These are phyloP conservation scores for Debaryomyces udenii DNA, from an alignment of 1,139 yeast species.

Conservation along the genomic window DNA sequence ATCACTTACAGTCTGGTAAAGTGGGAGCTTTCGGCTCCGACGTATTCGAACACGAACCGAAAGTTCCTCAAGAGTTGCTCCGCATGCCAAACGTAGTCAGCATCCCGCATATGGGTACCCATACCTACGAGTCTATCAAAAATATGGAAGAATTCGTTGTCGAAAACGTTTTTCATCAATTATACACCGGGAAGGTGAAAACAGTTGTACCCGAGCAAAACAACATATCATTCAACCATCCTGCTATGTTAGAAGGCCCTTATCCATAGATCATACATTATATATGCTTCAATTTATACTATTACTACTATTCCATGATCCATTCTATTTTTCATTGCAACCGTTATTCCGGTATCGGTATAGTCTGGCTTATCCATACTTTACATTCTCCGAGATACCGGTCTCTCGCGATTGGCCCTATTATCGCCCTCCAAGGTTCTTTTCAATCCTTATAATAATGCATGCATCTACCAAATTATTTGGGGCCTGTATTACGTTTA, in stretches of 20 bases:
- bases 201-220: constrained; percentile 70
- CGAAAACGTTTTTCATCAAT: constrained; percentile 44
- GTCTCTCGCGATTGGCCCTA: not conserved
- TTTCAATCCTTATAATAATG: too few relatives aligned
- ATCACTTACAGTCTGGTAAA: constrained; percentile 67
- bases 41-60: constrained; percentile 84
- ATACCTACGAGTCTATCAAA: constrained; percentile 57
- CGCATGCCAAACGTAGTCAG: constrained; percentile 61
- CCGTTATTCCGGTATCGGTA: constrained; percentile 7
- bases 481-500: too few relatives aligned
- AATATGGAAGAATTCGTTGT: constrained; percentile 62
- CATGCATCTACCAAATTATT: too few relatives aligned
- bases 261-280: not conserved
- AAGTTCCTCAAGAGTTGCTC: constrained; percentile 59
- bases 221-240: constrained; percentile 11
- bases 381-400: not conserved
- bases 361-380: not conserved
- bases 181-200: constrained; percentile 62
- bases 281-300: not conserved
- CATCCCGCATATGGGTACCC: constrained; percentile 85
- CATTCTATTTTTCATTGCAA: not conserved
- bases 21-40: constrained; percentile 78
- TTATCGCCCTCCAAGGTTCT: not conserved
- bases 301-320: too few relatives aligned
- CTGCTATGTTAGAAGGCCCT: not conserved